Evolutionary conservation across 768 basidiomycete genomes (phyloP).

Genomic region (Phanerochaete carnosa): DNA sequence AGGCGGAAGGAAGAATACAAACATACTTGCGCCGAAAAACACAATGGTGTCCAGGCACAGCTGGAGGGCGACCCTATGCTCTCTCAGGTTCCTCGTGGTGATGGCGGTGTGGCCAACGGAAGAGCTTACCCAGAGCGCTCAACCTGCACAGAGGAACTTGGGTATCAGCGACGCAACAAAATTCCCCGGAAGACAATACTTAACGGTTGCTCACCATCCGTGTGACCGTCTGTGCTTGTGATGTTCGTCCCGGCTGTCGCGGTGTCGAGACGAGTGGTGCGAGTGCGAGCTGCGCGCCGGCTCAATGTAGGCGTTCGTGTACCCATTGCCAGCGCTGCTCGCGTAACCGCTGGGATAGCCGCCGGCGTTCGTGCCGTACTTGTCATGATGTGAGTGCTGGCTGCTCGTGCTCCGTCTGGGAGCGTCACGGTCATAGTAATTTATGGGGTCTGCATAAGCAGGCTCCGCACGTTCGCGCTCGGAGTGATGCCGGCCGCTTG

Average conservation of each 20-base stretch:
- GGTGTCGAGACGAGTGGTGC: too few relatives aligned
- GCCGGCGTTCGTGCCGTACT: not conserved
- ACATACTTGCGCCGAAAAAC: not conserved
- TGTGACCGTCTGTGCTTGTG: not conserved
- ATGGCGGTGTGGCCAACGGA: not conserved
- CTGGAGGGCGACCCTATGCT: too few relatives aligned
- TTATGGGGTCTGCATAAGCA: not conserved
- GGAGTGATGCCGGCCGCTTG: not conserved
- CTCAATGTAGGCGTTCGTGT: not conserved
- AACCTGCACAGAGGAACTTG: not conserved
- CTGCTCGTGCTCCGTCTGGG: not conserved
- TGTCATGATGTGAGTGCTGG: not conserved
- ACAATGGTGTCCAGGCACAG: too few relatives aligned
- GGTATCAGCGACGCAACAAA: not conserved
- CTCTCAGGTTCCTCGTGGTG: not conserved
- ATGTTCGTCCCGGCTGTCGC: not conserved
- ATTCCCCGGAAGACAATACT: not conserved
- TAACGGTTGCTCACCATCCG: slow-evolving; percentile 6
- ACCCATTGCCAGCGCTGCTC: not conserved
- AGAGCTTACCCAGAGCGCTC: not conserved
- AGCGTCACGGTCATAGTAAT: not conserved
- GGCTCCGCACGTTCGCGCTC: not conserved
- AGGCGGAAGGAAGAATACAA: not conserved
- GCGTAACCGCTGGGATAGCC: not conserved
- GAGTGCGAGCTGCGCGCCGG: not conserved